A percentile compares a stretch with the other conserved stretches of the same genome.
These are phyloP conservation scores for Fusarium sulawesiense DNA, from an alignment of 2,329 filamentous ascomycete species.

Conservation along the genomic window DNA sequence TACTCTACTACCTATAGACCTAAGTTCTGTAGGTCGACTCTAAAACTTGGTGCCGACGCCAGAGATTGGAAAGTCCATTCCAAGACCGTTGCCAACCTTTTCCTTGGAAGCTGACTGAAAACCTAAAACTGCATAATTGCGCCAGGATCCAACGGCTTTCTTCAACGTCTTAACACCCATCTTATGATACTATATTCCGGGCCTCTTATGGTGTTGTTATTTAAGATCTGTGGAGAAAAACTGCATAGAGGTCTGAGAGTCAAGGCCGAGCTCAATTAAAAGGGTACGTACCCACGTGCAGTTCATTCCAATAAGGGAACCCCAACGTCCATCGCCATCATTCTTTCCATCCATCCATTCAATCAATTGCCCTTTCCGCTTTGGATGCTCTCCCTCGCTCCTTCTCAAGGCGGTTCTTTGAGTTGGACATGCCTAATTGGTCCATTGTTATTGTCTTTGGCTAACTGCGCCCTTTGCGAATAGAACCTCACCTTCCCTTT, in stretches of 20 bases:
- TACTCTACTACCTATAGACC: neutral
- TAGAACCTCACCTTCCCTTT: conserved; percentile 15
- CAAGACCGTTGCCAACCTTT: conserved; percentile 1
- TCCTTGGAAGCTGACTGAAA: neutral
- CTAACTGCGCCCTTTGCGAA: conserved; percentile 22
- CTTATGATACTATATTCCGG: neutral
- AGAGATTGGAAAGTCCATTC: conserved; percentile 21
- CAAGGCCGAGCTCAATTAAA: conserved; percentile 30
- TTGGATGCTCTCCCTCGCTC: conserved; percentile 16
- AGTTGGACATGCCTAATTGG: conserved; percentile 22
- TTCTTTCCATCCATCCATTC: conserved; percentile 17
- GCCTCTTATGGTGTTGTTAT: neutral
- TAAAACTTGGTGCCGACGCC: conserved; percentile 5
- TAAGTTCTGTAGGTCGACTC: neutral
- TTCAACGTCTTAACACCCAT: neutral
- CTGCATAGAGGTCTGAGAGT: conserved; percentile 23
- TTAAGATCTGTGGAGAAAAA: conserved; percentile 12
- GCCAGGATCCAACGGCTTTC: neutral
- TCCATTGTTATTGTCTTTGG: conserved; percentile 6
- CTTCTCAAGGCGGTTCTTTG: conserved; percentile 6
- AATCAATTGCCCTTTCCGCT: conserved; percentile 22
- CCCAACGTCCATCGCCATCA: conserved; percentile 35
- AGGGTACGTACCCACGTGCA: conserved; percentile 31
- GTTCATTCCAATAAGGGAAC: conserved; percentile 24
- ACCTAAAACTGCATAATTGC: conserved; percentile 6